Conservation (phyloP, 2,329 filamentous ascomycete genomes). For the Sporothrix sp. region DNA sequence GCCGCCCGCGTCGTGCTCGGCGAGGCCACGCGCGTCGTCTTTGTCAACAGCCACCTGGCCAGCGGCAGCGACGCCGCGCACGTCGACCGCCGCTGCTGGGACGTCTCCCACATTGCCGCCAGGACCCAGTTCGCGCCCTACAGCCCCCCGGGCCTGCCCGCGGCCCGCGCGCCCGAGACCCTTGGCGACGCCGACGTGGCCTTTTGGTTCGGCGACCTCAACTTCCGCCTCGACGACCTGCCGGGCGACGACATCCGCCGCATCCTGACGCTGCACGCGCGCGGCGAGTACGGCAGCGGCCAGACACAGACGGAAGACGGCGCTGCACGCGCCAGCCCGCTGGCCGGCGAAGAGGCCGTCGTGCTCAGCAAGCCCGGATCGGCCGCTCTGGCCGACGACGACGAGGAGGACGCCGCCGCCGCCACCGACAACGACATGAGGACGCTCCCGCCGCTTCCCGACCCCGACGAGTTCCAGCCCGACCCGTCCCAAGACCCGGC, state of each 20-base stretch:
- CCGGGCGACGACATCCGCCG: slow-evolving; percentile 84
- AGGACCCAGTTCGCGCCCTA: slow-evolving; percentile 73
- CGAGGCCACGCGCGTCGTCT: slow-evolving; percentile 79
- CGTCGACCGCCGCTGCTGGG: slow-evolving; percentile 82
- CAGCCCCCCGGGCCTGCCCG: slow-evolving; percentile 48
- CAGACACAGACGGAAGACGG: too few species aligned
- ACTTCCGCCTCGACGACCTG: slow-evolving; percentile 82
- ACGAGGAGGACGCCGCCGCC: slow-evolving; percentile 21
- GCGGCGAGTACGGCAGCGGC: slow-evolving; percentile 69
- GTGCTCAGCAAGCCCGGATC: slow-evolving; percentile 31
- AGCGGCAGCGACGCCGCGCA: slow-evolving; percentile 72
- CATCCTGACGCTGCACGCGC: slow-evolving; percentile 71
- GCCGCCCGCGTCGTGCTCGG: slow-evolving; percentile 73
- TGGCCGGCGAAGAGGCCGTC: slow-evolving; percentile 42
- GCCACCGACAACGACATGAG: slow-evolving; percentile 31
- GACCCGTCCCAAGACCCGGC: slow-evolving; percentile 69
- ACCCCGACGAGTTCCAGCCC: slow-evolving; percentile 56
- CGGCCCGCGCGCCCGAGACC: slow-evolving; percentile 50
- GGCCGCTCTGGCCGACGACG: slow-evolving; percentile 21
- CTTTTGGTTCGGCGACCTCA: slow-evolving; percentile 95
- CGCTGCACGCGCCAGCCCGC: slow-evolving; percentile 21
- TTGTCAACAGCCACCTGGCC: slow-evolving; percentile 84
- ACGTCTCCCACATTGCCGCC: slow-evolving; percentile 65
- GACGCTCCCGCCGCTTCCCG: slow-evolving; percentile 35
- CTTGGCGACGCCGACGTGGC: slow-evolving; percentile 88